Base-by-base conservation (phyloP, 768 basidiomycete genomes). In the Tulasnella sp. region DNA sequence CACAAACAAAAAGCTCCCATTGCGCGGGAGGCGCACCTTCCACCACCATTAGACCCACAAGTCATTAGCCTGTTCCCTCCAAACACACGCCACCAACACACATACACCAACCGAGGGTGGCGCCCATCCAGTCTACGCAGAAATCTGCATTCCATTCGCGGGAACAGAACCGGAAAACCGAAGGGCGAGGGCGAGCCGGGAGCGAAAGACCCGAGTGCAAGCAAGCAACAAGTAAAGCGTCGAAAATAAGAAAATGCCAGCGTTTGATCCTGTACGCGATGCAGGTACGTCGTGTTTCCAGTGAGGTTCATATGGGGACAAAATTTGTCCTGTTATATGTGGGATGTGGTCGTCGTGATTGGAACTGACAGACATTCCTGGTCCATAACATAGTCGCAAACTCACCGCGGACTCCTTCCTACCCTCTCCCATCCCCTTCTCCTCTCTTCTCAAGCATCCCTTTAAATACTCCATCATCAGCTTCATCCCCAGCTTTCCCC, bases 261-360 rank as follows among this genome's bases (percentile, higher is more conserved):
- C 88, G 76, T 93, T 93, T 86, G 93, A 93, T 87, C 92, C 93
- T 80, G 92, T 94, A 78, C 88, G 93, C 82, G 93, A 93, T 87
- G 93, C 93, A 72, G 75, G 75, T 76, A 54, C 25, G 75, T 73
- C 42, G 31, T 40, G 73, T 76, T 69, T 58, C 68, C 70, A 75
- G 40, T 36, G 39, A 76, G 42, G 67, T 1, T 68, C 45, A 38
- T 73, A 77, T 22, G 22, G 52, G 64, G 34, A n/a, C 74, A 42
- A 52, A 52, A 34, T 45, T 34, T 52, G 29, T 39, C 39, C 37
- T 37, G n/a, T 25, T 38, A 49, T 11, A 15, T 64, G 29, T 64
- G 58, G 58, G 58, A 64, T 31, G 58, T 64, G 22, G 58, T 64
- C 58, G 14, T 64, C 31, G 58, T 64, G 58, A 64, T 64, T 64